Evolutionary conservation across 331 rosid genomes (phyloP), one percentile per base, ranked within the genome.

Genomic region (Arachis monticola): DNA sequence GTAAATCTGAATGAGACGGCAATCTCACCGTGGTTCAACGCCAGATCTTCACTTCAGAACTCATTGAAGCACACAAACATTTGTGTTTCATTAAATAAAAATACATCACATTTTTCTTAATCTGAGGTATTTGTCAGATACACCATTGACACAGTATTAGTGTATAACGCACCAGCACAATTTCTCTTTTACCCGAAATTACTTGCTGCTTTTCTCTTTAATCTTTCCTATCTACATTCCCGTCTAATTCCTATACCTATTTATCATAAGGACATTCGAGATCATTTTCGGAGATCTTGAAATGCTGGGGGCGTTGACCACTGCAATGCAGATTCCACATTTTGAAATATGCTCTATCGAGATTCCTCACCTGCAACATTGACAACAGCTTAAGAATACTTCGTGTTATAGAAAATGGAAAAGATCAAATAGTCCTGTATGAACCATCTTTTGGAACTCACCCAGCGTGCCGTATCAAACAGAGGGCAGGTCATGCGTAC

Each of bases 301-400:
- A 92, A 79, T 92, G 98, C 46, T 89, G 97, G 2, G 99, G 93
- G 10, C 77, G 87, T 77, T 89, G 92, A 45, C 97, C 94, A 6
- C 90, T 87, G 86, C 98, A 95, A 56, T 92, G 93, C 76, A 90
- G 77, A 83, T 90, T 95, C 98, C 98, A 95, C 99, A 95, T 95
- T 73, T 85, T 92, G 75, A 92, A 87, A 83, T 89, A 95, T 38
- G 85, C 66, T 67, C 98, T 87, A 60, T 95, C 99, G 14, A 95
- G 88, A 86, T 95, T 95, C 82, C 89, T 87, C 78, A 95, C 99
- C 99, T 95, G 91, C 70, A 72, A 80, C 52, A 73, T 59, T 60
- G 50, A 50, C 8, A 73, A 44, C 6, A 13, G 7, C 44, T 41
- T 64, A 6, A 56, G 60, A 61, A 72, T n/a, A 50, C n/a, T 14